These are phyloP conservation scores for Lipomyces sp. DNA, from an alignment of 805 yeast genomes.

Conservation along the genomic window DNA sequence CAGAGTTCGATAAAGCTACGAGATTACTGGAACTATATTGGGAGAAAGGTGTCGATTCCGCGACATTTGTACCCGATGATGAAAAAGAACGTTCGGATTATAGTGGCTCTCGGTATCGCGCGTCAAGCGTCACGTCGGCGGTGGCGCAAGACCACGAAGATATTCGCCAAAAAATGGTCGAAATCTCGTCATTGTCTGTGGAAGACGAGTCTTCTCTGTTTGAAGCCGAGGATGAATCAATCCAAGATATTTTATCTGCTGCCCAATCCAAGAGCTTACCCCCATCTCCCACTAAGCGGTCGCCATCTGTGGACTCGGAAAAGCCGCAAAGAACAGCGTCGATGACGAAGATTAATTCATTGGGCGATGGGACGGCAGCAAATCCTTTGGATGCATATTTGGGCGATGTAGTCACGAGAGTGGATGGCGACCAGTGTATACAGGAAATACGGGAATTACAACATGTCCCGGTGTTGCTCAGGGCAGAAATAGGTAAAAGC, in stretches of 20 bases:
- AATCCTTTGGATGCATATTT: conserved; percentile 62
- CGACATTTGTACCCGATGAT: conserved; percentile 89
- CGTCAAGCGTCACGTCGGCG: conserved; percentile 70
- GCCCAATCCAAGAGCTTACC: conserved; percentile 44
- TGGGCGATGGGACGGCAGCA: conserved; percentile 36
- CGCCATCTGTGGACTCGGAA: conserved; percentile 27
- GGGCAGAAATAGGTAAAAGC: conserved; percentile 95
- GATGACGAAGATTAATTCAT: conserved; percentile 35
- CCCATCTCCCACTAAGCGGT: conserved; percentile 40
- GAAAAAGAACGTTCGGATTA: conserved; percentile 77
- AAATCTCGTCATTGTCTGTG: conserved; percentile 20
- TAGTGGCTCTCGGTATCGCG: conserved; percentile 76
- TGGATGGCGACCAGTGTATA: conserved; percentile 56
- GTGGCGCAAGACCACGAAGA: conserved; percentile 52
- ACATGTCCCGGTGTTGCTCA: conserved; percentile 79
- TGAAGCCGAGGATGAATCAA: conserved; percentile 16
- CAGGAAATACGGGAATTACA: conserved; percentile 82
- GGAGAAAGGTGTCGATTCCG: conserved; percentile 92
- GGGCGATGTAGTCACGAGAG: conserved; percentile 59
- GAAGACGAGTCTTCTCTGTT: conserved; percentile 24
- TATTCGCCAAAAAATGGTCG: conserved; percentile 38
- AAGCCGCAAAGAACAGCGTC: conserved; percentile 41
- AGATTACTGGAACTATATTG: conserved; percentile 81
- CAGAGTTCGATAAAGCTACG: conserved; percentile 78
- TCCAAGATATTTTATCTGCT: not conserved